A percentile compares a stretch with the other conserved stretches of the same genome.
Evolutionary conservation across 192 early-diverging fungal species (phyloP).

Genomic region (Haplosporangium gracile): DNA sequence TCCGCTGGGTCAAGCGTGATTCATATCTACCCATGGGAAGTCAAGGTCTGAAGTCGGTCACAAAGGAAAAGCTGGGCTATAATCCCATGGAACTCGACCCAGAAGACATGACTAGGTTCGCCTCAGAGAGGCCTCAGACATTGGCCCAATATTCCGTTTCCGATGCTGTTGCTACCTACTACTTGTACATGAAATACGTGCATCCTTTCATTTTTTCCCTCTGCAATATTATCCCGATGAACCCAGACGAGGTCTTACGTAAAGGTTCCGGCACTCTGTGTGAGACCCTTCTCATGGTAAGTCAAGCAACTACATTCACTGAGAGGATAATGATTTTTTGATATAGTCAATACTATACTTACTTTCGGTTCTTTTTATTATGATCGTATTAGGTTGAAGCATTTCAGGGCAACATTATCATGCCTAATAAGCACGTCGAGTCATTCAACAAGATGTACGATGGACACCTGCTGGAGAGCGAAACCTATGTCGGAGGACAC

Average conservation of each 20-base stretch:
- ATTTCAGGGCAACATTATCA: slow-evolving; percentile 87
- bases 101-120: slow-evolving; percentile 98
- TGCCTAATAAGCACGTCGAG: slow-evolving; percentile 97
- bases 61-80: slow-evolving; percentile 95
- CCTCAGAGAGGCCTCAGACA: slow-evolving; percentile 90
- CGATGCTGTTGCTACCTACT: slow-evolving; percentile 99
- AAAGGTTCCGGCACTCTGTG: slow-evolving; percentile 98
- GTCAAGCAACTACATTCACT: background rate
- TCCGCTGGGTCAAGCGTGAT: slow-evolving; percentile 99
- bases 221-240: slow-evolving; percentile 98
- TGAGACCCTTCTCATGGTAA: slow-evolving; percentile 95
- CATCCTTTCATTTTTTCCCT: slow-evolving; percentile 99
- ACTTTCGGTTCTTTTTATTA: background rate
- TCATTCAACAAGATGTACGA: slow-evolving; percentile 84
- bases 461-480: slow-evolving; percentile 90
- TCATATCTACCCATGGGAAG: slow-evolving; percentile 96
- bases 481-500: slow-evolving; percentile 99
- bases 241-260: slow-evolving; percentile 96
- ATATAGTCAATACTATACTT: too few species aligned
- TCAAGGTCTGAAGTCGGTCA: slow-evolving; percentile 97
- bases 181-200: slow-evolving; percentile 99
- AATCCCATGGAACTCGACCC: slow-evolving; percentile 99
- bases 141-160: slow-evolving; percentile 99
- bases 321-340: too few species aligned
- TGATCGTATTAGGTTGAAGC: slow-evolving; percentile 79